Percentiles rank a stretch among this genome's conserved stretches.
phyloP scores from a whole-genome alignment of 306 rosid genomes.

The Myrica gale region DNA sequence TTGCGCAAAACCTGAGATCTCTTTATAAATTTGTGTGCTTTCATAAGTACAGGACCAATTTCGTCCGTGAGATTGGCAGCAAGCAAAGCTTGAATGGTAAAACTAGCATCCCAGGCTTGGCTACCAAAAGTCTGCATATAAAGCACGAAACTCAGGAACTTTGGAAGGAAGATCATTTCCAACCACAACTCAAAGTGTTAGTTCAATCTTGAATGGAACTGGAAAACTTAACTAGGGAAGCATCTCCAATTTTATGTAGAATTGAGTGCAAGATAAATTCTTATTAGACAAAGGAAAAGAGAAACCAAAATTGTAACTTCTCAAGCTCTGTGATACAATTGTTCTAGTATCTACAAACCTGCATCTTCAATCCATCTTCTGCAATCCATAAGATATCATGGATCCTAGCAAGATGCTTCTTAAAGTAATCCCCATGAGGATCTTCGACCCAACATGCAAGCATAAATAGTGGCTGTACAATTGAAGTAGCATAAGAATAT shows the following conservation, averaged over 20 bases:
- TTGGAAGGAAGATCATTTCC: too few relatives aligned
- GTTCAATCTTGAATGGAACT: too few relatives aligned
- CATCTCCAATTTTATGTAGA: background rate
- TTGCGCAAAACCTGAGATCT: background rate
- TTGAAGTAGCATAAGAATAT: background rate
- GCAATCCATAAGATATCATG: constrained; percentile 72
- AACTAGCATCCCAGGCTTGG: constrained; percentile 65
- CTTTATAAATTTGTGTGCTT: constrained; percentile 62
- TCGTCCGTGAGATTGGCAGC: constrained; percentile 49
- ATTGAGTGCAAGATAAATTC: background rate
- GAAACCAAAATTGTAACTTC: too few relatives aligned
- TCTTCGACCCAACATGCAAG: constrained; percentile 82
- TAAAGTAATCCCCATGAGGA: constrained; percentile 65
- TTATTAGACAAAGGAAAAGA: background rate
- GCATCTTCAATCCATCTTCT: constrained; percentile 81
- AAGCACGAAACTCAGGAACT: too few relatives aligned
- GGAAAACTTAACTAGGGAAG: background rate
- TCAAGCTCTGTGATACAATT: too few relatives aligned
- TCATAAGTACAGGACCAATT: constrained; percentile 44
- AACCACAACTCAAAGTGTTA: too few relatives aligned
- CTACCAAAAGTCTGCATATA: constrained; percentile 63
- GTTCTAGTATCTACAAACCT: constrained; percentile 23
- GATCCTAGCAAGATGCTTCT: constrained; percentile 66
- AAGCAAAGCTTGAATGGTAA: constrained; percentile 63
- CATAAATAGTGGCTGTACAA: constrained; percentile 53